A percentile compares a stretch with the other conserved stretches of the same genome.
phyloP scores from a whole-genome alignment of 768 basidiomycete genomes.

The Scleroderma bovista region DNA sequence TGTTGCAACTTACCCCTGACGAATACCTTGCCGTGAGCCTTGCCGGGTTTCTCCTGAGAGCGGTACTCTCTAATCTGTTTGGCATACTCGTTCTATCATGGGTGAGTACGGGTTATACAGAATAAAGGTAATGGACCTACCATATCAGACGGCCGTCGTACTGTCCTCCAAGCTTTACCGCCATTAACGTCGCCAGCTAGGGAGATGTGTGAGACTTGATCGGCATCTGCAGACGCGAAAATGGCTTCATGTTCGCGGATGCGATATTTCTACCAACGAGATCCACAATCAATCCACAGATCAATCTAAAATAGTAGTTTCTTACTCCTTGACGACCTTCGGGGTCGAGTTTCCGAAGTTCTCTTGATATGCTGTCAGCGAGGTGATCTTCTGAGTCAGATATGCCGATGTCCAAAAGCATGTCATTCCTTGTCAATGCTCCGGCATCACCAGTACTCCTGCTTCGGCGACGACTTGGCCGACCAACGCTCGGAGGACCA shows the following conservation, averaged over 20 bases:
- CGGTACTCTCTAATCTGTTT: constrained; percentile 83
- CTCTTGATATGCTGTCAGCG: constrained; percentile 67
- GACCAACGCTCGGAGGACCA: constrained; percentile 27
- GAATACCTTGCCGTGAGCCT: constrained; percentile 89
- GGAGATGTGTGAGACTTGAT: constrained; percentile 64
- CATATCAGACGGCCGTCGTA: constrained; percentile 92
- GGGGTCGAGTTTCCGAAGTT: constrained; percentile 54
- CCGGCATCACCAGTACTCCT: constrained; percentile 76
- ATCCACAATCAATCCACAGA: constrained; percentile 2
- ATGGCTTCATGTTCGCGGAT: constrained; percentile 78
- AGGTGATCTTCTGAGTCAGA: constrained; percentile 50
- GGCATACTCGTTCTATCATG: constrained; percentile 83
- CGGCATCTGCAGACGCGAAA: constrained; percentile 70
- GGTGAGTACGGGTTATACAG: neutral
- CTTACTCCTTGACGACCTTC: constrained; percentile 24
- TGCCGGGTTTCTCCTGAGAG: constrained; percentile 69
- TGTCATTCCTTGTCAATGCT: constrained; percentile 29
- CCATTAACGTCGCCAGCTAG: constrained; percentile 78
- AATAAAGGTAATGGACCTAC: constrained; percentile 37
- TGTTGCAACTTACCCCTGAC: constrained; percentile 62
- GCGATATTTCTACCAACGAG: constrained; percentile 59
- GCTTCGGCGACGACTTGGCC: constrained; percentile 62
- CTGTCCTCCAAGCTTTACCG: constrained; percentile 80
- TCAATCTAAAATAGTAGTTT: constrained; percentile 1
- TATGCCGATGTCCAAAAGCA: constrained; percentile 33